A percentile compares a stretch with the other conserved stretches of the same genome.
These are phyloP conservation scores for Tolypocladium inflatum DNA, from an alignment of 2,329 filamentous ascomycete species.

Conservation along the genomic window DNA sequence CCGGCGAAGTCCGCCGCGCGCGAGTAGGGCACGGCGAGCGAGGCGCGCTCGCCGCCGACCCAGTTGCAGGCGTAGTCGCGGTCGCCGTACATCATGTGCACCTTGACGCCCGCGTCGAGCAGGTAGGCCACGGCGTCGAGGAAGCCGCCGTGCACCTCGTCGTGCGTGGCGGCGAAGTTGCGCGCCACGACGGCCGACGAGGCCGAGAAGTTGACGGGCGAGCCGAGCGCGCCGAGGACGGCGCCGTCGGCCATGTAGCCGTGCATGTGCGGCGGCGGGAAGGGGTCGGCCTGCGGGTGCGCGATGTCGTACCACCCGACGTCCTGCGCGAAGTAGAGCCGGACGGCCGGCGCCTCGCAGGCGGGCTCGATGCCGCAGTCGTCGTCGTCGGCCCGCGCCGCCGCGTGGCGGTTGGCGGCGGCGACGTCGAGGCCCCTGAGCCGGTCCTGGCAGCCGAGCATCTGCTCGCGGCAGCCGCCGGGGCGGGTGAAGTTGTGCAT, in stretches of 20 bases:
- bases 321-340: constrained; percentile 42
- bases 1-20: constrained; percentile 34
- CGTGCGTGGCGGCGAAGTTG: constrained; percentile 52
- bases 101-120: constrained; percentile 52
- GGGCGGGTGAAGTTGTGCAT: constrained; percentile 19
- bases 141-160: constrained; percentile 42
- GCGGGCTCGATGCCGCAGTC: constrained; percentile 40
- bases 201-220: constrained; percentile 48
- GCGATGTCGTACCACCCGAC: constrained; percentile 53
- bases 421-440: constrained; percentile 43
- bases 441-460: constrained; percentile 37
- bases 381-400: constrained; percentile 9
- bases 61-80: constrained; percentile 54
- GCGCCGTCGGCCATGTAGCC: constrained; percentile 51
- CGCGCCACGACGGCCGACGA: constrained; percentile 29
- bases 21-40: constrained; percentile 48
- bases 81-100: constrained; percentile 63
- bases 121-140: constrained; percentile 46
- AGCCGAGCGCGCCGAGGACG: constrained; percentile 50
- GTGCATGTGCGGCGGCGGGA: constrained; percentile 50
- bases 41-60: constrained; percentile 61
- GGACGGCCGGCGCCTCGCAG: constrained; percentile 42
- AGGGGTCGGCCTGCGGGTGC: constrained; percentile 45
- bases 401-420: constrained; percentile 24
- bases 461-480: constrained; percentile 43